These are phyloP conservation scores for Botrytis fragariae DNA, from an alignment of 2,329 filamentous ascomycete genomes.

Conservation along the genomic window DNA sequence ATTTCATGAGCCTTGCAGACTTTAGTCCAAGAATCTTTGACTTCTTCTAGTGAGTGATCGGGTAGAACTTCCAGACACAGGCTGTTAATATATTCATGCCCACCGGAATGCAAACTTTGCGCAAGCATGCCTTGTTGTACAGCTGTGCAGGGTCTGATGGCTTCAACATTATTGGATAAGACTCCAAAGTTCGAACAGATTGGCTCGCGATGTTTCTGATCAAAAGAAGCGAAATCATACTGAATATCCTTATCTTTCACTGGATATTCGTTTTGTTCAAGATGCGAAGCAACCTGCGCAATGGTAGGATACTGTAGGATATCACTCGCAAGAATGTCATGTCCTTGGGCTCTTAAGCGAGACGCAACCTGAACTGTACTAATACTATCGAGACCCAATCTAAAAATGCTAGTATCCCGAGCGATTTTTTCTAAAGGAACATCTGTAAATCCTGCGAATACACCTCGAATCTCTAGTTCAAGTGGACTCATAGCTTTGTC, in stretches of 20 bases:
- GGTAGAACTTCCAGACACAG: slow-evolving; percentile 53
- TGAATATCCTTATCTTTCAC: slow-evolving; percentile 17
- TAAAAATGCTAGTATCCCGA: slow-evolving; percentile 71
- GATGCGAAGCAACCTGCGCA: slow-evolving; percentile 38
- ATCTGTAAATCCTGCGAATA: slow-evolving; percentile 54
- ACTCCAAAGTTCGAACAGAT: slow-evolving; percentile 32
- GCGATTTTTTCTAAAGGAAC: slow-evolving; percentile 50
- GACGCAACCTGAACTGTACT: slow-evolving; percentile 77
- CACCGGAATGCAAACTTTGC: slow-evolving; percentile 66
- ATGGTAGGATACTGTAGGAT: slow-evolving; percentile 62
- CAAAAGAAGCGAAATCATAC: slow-evolving; percentile 53
- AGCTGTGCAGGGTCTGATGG: slow-evolving; percentile 72
- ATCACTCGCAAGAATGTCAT: slow-evolving; percentile 64
- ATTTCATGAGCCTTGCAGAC: slow-evolving; percentile 62
- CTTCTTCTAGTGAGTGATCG: slow-evolving; percentile 39
- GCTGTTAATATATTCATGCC: slow-evolving; percentile 73
- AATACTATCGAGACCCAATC: slow-evolving; percentile 89
- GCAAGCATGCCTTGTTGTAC: slow-evolving; percentile 78
- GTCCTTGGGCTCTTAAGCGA: slow-evolving; percentile 58
- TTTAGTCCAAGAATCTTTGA: slow-evolving; percentile 59
- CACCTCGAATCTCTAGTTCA: slow-evolving; percentile 44
- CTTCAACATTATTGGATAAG: slow-evolving; percentile 45
- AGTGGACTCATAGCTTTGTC: slow-evolving; percentile 27
- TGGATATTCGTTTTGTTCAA: slow-evolving; percentile 20
- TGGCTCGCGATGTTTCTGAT: slow-evolving; percentile 42